phyloP scores from a whole-genome alignment of 1,284 basidiomycete genomes.

The Flammula alnicola region DNA sequence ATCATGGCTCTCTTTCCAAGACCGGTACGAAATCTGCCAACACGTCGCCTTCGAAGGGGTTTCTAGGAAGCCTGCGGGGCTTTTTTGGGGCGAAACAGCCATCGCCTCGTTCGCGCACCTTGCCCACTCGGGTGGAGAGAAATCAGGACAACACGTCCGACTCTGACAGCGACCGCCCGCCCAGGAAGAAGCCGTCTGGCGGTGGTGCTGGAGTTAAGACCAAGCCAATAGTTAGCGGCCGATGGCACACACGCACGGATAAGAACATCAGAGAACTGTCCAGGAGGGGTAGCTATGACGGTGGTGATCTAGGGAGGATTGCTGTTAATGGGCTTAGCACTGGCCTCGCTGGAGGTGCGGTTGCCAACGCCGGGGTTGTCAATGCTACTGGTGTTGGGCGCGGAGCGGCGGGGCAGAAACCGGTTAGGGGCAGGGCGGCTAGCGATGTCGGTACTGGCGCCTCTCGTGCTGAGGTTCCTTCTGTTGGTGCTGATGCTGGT shows the following conservation, averaged over 20 bases:
- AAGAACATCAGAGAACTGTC: constrained; percentile 42
- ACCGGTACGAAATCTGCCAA: constrained; percentile 1
- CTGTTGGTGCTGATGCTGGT: too few species aligned
- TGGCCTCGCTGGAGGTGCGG: constrained; percentile 17
- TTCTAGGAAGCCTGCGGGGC: constrained; percentile 25
- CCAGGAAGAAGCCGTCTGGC: too few species aligned
- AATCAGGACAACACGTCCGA: not conserved
- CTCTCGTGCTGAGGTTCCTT: not conserved
- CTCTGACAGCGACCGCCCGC: constrained; percentile 1
- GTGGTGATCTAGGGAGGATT: not conserved
- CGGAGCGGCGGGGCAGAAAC: not conserved
- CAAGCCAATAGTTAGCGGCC: too few species aligned
- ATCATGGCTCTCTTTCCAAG: constrained; percentile 4
- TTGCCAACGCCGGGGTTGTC: constrained; percentile 16
- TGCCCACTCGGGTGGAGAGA: not conserved
- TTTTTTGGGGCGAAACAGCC: constrained; percentile 22
- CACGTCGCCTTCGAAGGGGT: constrained; percentile 23
- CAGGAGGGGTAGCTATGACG: constrained; percentile 18
- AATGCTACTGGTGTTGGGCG: constrained; percentile 4
- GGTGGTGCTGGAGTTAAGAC: too few species aligned
- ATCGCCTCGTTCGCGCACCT: not conserved
- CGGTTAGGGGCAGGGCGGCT: constrained; percentile 22
- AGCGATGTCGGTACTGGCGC: constrained; percentile 26
- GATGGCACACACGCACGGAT: constrained; percentile 55
- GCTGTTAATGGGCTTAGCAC: constrained; percentile 5